Percentiles rank a stretch among this genome's conserved stretches.
Evolutionary conservation across 257 asterid genomes (phyloP).

Genomic region (Solanum sparsipilum): DNA sequence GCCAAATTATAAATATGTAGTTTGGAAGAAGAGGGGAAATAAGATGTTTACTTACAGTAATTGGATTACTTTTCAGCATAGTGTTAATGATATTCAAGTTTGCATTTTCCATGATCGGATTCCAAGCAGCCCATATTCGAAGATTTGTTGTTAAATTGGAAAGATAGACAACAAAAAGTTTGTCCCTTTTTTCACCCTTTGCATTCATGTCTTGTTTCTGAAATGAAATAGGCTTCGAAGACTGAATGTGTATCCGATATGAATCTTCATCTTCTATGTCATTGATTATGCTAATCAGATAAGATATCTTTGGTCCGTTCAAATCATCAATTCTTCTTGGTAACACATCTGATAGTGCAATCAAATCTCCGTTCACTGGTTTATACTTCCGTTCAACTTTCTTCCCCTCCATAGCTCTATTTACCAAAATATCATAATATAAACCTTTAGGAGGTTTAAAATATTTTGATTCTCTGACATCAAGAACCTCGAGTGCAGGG

Average conservation of each 20-base stretch:
- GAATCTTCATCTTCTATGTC: background rate
- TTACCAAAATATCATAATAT: slow-evolving; percentile 3
- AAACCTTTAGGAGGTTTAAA: background rate
- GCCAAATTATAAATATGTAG: background rate
- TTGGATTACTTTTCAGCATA: slow-evolving; percentile 1
- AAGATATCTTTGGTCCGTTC: slow-evolving; percentile 12
- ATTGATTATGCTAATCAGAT: slow-evolving; percentile 8
- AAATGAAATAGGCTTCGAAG: slow-evolving; percentile 12
- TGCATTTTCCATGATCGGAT: background rate
- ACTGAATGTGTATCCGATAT: background rate
- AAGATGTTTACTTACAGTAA: slow-evolving; percentile 6
- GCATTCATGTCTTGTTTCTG: background rate
- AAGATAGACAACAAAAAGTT: slow-evolving; percentile 27
- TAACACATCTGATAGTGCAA: slow-evolving; percentile 23
- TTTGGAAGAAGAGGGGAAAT: background rate
- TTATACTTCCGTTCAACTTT: slow-evolving; percentile 1
- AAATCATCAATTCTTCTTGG: slow-evolving; percentile 30
- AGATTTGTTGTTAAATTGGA: slow-evolving; percentile 35
- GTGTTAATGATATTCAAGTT: slow-evolving; percentile 12
- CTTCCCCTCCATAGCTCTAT: background rate
- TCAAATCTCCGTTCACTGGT: slow-evolving; percentile 24
- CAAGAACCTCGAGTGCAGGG: slow-evolving; percentile 6
- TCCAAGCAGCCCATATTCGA: slow-evolving; percentile 41
- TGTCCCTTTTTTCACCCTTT: background rate
- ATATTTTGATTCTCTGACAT: background rate